phyloP scores from a whole-genome alignment of 2,329 filamentous ascomycete species.

The Bisporella sp. region DNA sequence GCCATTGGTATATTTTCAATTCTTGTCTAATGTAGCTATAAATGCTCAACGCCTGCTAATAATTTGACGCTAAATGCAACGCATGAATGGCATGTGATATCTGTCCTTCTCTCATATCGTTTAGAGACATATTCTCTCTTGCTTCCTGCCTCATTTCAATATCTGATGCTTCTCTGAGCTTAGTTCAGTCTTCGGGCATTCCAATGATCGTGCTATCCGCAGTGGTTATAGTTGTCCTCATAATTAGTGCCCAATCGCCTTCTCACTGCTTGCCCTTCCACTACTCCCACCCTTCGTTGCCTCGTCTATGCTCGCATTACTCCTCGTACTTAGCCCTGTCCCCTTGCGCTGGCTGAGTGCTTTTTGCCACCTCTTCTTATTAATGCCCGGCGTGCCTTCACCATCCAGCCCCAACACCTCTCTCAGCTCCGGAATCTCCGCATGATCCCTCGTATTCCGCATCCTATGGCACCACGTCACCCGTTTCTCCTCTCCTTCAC shows the following conservation, averaged over 20 bases:
- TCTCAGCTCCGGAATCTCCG: slow-evolving; percentile 61
- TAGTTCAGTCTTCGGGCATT: no score
- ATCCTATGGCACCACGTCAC: slow-evolving; percentile 80
- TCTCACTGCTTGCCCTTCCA: not conserved
- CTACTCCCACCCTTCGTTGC: not conserved
- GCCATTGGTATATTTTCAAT: no score
- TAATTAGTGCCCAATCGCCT: not conserved
- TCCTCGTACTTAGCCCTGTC: slow-evolving; percentile 35
- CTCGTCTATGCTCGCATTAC: slow-evolving; percentile 9
- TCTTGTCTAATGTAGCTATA: no score
- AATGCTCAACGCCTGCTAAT: no score
- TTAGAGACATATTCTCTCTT: no score
- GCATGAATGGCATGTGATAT: no score
- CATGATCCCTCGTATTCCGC: slow-evolving; percentile 71
- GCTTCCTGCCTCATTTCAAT: no score
- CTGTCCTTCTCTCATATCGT: no score
- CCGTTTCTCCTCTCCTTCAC: slow-evolving; percentile 42
- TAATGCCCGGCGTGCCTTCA: slow-evolving; percentile 30
- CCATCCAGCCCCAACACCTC: slow-evolving; percentile 52
- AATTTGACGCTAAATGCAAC: no score
- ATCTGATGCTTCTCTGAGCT: no score
- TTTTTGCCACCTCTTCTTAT: slow-evolving; percentile 39
- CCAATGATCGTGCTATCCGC: no score
- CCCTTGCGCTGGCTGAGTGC: slow-evolving; percentile 45
- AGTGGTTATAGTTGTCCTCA: no score